phyloP scores from a whole-genome alignment of 2,329 filamentous ascomycete species.

The Aspergillus sp. region DNA sequence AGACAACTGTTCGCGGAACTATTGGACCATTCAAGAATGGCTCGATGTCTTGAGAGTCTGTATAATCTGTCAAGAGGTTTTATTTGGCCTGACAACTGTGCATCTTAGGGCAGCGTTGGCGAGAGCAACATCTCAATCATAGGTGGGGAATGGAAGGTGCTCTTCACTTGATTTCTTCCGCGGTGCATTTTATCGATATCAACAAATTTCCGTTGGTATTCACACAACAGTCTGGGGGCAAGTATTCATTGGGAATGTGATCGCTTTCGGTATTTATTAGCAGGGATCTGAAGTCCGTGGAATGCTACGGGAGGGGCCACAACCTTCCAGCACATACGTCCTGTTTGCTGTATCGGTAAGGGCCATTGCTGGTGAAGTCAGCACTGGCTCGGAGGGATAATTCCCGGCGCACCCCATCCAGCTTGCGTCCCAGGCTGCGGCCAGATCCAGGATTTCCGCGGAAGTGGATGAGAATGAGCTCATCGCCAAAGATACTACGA shows the following conservation, averaged over 20 bases:
- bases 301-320: slow-evolving; percentile 3
- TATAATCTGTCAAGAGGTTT: slow-evolving; percentile 12
- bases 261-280: slow-evolving; percentile 5
- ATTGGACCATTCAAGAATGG: slow-evolving; percentile 15
- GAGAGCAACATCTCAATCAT: slow-evolving; percentile 11
- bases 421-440: slow-evolving; percentile 13
- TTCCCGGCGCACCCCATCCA: slow-evolving; percentile 6
- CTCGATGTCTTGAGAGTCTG: slow-evolving; percentile 14
- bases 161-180: slow-evolving; percentile 6
- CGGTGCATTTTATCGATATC: slow-evolving; percentile 13
- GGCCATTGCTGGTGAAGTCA: slow-evolving; percentile 10
- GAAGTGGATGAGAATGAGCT: slow-evolving; percentile 14
- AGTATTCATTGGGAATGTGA: not conserved
- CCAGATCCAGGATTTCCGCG: slow-evolving; percentile 11
- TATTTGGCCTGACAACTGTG: slow-evolving; percentile 12
- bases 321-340: slow-evolving; percentile 4
- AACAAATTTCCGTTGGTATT: slow-evolving; percentile 10
- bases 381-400: slow-evolving; percentile 6
- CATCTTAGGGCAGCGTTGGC: slow-evolving; percentile 14
- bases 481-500: slow-evolving; percentile 13
- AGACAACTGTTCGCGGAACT: slow-evolving; percentile 14
- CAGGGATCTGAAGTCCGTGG: slow-evolving; percentile 7
- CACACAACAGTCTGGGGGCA: not conserved
- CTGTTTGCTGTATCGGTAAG: slow-evolving; percentile 6
- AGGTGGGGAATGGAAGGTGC: slow-evolving; percentile 11